Evolutionary conservation across 1,284 basidiomycete genomes (phyloP).

Genomic region (Tetrapyrgos nigripes): DNA sequence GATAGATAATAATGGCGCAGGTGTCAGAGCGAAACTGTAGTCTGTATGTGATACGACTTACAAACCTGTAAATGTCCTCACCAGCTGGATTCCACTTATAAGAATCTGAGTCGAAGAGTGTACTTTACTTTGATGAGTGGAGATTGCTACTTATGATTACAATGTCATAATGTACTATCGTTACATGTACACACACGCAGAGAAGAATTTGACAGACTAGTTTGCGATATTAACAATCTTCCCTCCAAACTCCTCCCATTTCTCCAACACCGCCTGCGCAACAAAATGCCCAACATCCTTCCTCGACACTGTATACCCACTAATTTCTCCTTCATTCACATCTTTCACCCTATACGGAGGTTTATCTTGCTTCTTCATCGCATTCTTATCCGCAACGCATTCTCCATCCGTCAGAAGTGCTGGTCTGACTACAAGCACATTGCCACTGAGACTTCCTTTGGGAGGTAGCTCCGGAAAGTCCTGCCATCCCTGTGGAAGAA

Average conservation of each 20-base stretch:
- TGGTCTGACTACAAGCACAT: slow-evolving; percentile 57
- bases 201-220: too few species aligned
- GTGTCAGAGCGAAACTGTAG: not conserved
- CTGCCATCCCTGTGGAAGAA: slow-evolving; percentile 51
- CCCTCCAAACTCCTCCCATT: slow-evolving; percentile 60
- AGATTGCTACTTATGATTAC: too few species aligned
- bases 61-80: too few species aligned
- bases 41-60: too few species aligned
- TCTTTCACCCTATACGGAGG: slow-evolving; percentile 38
- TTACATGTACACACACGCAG: too few species aligned
- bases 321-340: slow-evolving; percentile 37
- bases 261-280: slow-evolving; percentile 49
- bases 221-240: slow-evolving; percentile 51
- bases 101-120: too few species aligned
- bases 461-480: slow-evolving; percentile 42
- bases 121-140: too few species aligned
- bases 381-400: slow-evolving; percentile 50
- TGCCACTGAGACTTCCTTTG: slow-evolving; percentile 46
- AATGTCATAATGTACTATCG: too few species aligned
- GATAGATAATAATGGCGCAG: not conserved
- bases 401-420: slow-evolving; percentile 62
- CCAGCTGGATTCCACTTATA: too few species aligned
- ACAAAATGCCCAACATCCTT: slow-evolving; percentile 71
- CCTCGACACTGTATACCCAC: slow-evolving; percentile 62
- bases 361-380: slow-evolving; percentile 23